These are phyloP conservation scores for Kuraishia piskuri DNA, from an alignment of 805 yeast species.

Conservation along the genomic window DNA sequence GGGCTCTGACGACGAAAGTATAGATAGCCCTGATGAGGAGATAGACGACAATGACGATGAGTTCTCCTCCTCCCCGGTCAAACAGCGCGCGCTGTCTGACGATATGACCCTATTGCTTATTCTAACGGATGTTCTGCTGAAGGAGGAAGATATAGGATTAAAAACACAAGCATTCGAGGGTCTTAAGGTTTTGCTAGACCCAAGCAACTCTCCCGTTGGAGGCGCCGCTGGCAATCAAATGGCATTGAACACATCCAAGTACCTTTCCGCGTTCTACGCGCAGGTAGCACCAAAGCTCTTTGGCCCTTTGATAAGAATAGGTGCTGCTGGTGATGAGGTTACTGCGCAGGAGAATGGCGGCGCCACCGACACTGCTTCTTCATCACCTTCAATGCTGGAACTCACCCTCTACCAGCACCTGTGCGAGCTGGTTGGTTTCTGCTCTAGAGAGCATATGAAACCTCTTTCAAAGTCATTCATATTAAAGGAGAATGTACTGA, in stretches of 20 bases:
- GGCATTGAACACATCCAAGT: constrained; percentile 12
- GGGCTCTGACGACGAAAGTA: not conserved
- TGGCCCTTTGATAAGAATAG: constrained; percentile 15
- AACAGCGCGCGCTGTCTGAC: constrained; percentile 24
- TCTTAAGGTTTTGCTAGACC: constrained; percentile 61
- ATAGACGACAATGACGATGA: constrained; percentile 3
- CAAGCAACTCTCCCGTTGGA: constrained; percentile 18
- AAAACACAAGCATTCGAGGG: constrained; percentile 84
- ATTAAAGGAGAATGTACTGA: constrained; percentile 46
- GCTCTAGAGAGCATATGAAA: constrained; percentile 56
- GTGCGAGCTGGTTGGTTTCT: constrained; percentile 64
- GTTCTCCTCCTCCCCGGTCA: not conserved
- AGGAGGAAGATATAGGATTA: constrained; percentile 61
- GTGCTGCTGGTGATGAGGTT: not conserved
- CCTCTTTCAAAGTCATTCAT: constrained; percentile 53
- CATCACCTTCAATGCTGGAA: constrained; percentile 3
- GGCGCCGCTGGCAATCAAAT: constrained; percentile 2
- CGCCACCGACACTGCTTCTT: not conserved
- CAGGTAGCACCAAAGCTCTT: constrained; percentile 26
- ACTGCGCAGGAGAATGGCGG: not conserved
- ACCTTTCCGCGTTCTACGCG: constrained; percentile 52
- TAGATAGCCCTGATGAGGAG: constrained; percentile 8
- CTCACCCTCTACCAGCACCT: constrained; percentile 38
- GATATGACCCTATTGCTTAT: constrained; percentile 53
- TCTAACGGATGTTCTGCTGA: constrained; percentile 49